These are phyloP conservation scores for Cephalotrichum gorgonifer DNA, from an alignment of 2,329 filamentous ascomycete genomes.

Conservation along the genomic window DNA sequence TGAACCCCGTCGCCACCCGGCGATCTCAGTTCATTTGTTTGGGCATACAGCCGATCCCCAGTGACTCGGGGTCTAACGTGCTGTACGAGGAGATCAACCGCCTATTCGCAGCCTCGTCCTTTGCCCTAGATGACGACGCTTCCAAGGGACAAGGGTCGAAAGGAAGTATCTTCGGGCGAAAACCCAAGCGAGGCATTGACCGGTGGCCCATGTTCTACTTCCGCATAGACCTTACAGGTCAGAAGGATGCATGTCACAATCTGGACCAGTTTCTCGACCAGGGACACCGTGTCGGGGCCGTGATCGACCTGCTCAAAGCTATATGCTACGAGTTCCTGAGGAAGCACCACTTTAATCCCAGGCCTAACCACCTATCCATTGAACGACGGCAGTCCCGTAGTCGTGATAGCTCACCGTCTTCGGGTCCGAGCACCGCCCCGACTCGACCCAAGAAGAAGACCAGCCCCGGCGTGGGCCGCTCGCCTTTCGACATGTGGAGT, in stretches of 20 bases:
- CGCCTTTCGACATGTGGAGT: slow-evolving; percentile 27
- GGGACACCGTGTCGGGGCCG: slow-evolving; percentile 24
- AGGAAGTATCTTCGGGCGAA: slow-evolving; percentile 17
- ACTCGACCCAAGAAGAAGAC: slow-evolving; percentile 1
- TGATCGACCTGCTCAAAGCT: slow-evolving; percentile 52
- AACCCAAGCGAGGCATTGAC: slow-evolving; percentile 57
- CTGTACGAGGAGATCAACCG: slow-evolving; percentile 72
- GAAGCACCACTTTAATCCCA: slow-evolving; percentile 58
- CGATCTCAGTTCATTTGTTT: slow-evolving; percentile 73
- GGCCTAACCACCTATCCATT: not conserved
- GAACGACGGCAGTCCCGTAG: not conserved
- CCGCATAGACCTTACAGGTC: slow-evolving; percentile 39
- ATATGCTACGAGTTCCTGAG: slow-evolving; percentile 67
- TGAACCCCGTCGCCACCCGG: slow-evolving; percentile 59
- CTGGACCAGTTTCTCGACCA: slow-evolving; percentile 29
- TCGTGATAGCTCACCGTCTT: not conserved
- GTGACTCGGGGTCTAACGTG: slow-evolving; percentile 46
- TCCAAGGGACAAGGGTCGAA: slow-evolving; percentile 13
- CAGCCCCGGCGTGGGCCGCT: not conserved
- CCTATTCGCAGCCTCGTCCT: slow-evolving; percentile 65
- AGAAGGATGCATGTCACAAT: slow-evolving; percentile 17
- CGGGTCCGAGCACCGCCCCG: not conserved
- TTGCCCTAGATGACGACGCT: slow-evolving; percentile 50
- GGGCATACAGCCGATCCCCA: slow-evolving; percentile 55
- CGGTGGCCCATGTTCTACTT: slow-evolving; percentile 85